Conservation (phyloP, 2,329 filamentous ascomycete genomes). For the Botrytis medusae region DNA sequence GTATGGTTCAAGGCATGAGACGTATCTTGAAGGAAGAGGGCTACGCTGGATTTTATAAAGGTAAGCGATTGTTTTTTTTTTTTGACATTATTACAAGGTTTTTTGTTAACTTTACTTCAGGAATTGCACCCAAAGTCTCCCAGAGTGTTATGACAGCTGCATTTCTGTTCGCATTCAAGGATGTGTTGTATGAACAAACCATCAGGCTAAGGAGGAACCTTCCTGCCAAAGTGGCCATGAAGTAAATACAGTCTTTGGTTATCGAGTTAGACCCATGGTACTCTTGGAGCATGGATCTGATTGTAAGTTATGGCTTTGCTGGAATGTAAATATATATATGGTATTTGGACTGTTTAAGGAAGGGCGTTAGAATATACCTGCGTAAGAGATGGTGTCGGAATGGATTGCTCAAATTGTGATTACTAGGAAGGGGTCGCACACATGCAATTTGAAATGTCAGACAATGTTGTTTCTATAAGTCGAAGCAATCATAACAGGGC, state of each 20-base stretch:
- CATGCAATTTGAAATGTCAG: not conserved
- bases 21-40: constrained; percentile 86
- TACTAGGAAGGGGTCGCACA: not conserved
- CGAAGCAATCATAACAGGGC: not conserved
- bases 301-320: constrained; percentile 13
- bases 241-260: not conserved
- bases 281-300: constrained; percentile 5
- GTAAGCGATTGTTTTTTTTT: constrained; percentile 49
- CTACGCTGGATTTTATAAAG: constrained; percentile 89
- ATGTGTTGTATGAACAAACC: constrained; percentile 85
- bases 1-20: constrained; percentile 73
- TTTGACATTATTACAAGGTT: not conserved
- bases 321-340: constrained; percentile 12
- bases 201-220: constrained; percentile 57
- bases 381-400: constrained; percentile 11
- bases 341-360: constrained; percentile 6
- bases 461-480: not conserved
- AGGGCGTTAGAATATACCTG: constrained; percentile 6
- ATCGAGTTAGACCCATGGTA: not conserved
- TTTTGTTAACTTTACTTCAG: constrained; percentile 49
- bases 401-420: not conserved
- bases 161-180: constrained; percentile 97
- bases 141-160: constrained; percentile 96
- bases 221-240: constrained; percentile 30
- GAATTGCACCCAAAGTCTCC: constrained; percentile 92